phyloP scores from a whole-genome alignment of 2,329 filamentous ascomycete genomes.

The Microcyclospora pomicola region DNA sequence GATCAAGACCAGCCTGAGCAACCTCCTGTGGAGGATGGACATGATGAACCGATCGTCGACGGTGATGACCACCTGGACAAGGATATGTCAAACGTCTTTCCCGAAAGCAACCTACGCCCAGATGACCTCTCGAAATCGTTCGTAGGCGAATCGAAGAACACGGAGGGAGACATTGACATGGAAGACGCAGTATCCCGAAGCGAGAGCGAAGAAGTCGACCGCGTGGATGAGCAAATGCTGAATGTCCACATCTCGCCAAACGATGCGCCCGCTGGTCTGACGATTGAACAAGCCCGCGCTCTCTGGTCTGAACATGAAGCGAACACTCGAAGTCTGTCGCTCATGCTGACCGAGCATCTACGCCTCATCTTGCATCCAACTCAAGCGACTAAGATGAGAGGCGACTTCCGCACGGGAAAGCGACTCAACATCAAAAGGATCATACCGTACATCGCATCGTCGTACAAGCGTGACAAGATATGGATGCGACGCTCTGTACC shows the following conservation, averaged over 20 bases:
- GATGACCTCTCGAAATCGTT: constrained; percentile 29
- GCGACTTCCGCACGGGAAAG: constrained; percentile 93
- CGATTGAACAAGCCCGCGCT: constrained; percentile 45
- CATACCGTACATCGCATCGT: constrained; percentile 96
- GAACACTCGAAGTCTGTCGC: constrained; percentile 70
- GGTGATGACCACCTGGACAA: constrained; percentile 17
- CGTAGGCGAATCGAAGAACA: constrained; percentile 31
- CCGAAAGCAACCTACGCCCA: constrained; percentile 7
- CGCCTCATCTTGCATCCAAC: constrained; percentile 91
- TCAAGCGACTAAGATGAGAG: constrained; percentile 87
- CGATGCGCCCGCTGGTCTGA: constrained; percentile 7
- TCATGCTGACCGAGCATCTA: constrained; percentile 84
- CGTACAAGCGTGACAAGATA: constrained; percentile 99
- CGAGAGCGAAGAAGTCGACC: constrained; percentile 24
- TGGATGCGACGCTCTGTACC: constrained; percentile 94
- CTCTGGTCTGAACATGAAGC: constrained; percentile 79
- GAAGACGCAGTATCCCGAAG: constrained; percentile 25
- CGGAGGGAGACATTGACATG: constrained; percentile 27
- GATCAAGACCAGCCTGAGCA: constrained; percentile 26
- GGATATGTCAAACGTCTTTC: constrained; percentile 4
- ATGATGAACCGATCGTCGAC: constrained; percentile 18
- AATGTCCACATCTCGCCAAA: constrained; percentile 50
- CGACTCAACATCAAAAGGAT: constrained; percentile 98
- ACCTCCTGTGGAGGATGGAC: constrained; percentile 25
- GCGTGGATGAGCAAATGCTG: constrained; percentile 48